Evolutionary conservation across 1,139 yeast genomes (phyloP).

Genomic region (Pichia sp.): DNA sequence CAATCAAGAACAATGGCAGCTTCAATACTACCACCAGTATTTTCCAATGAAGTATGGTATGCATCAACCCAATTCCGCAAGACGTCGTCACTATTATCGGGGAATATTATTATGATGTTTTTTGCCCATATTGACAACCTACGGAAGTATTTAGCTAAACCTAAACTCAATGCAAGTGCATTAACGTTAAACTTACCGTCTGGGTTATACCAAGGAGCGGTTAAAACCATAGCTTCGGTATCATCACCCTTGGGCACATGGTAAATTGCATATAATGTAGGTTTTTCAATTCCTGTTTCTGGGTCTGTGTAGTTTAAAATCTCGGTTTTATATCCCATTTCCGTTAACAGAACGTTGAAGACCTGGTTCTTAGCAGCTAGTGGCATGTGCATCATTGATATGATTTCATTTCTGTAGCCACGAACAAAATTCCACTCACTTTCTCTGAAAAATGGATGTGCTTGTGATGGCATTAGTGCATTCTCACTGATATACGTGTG

Average conservation of each 20-base stretch:
- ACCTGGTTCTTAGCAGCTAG: slow-evolving; percentile 40
- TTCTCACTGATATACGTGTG: slow-evolving; percentile 88
- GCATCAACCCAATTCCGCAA: slow-evolving; percentile 91
- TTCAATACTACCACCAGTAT: slow-evolving; percentile 94
- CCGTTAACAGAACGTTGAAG: slow-evolving; percentile 58
- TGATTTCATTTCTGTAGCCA: slow-evolving; percentile 68
- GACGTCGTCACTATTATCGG: slow-evolving; percentile 65
- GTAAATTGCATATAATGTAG: slow-evolving; percentile 69
- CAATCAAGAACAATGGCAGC: slow-evolving; percentile 86
- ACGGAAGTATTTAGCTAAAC: slow-evolving; percentile 73
- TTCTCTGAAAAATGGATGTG: slow-evolving; percentile 85
- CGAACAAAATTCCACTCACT: slow-evolving; percentile 91
- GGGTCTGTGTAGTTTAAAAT: slow-evolving; percentile 25
- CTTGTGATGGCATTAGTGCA: slow-evolving; percentile 96
- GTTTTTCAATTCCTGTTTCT: slow-evolving; percentile 15
- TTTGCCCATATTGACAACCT: slow-evolving; percentile 95
- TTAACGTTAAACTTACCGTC: slow-evolving; percentile 66
- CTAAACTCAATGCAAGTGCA: slow-evolving; percentile 68
- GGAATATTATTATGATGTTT: slow-evolving; percentile 80
- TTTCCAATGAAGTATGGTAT: slow-evolving; percentile 78
- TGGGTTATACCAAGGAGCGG: slow-evolving; percentile 74
- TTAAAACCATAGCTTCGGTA: slow-evolving; percentile 89
- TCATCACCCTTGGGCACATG: slow-evolving; percentile 96
- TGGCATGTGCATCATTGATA: slow-evolving; percentile 34
- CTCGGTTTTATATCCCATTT: slow-evolving; percentile 69